Conservation (phyloP, 352 stramenopile genomes). For the Phytophthora melonis region DNA sequence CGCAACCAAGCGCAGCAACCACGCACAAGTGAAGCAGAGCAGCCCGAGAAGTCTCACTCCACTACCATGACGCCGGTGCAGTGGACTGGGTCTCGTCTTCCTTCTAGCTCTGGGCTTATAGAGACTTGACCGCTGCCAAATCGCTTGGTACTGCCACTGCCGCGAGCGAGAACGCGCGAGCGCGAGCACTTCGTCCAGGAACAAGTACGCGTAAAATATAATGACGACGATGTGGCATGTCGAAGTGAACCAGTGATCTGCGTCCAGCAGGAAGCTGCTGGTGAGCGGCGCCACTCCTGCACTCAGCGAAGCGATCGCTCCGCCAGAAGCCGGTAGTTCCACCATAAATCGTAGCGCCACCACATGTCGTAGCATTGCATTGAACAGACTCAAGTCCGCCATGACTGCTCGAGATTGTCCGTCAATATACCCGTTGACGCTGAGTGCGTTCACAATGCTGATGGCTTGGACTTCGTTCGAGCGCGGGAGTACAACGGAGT, state of each 20-base stretch:
- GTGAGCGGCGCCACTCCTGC: slow-evolving; percentile 46
- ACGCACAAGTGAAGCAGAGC: slow-evolving; percentile 50
- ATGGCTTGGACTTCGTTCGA: slow-evolving; percentile 20
- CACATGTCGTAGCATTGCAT: slow-evolving; percentile 56
- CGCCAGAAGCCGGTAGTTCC: slow-evolving; percentile 54
- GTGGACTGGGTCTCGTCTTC: slow-evolving; percentile 16
- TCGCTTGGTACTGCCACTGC: slow-evolving; percentile 32
- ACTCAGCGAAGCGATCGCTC: slow-evolving; percentile 40
- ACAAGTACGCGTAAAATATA: slow-evolving; percentile 57
- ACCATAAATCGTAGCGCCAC: slow-evolving; percentile 54
- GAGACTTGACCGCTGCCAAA: slow-evolving; percentile 28
- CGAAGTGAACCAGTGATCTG: slow-evolving; percentile 36
- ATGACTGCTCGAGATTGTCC: slow-evolving; percentile 49
- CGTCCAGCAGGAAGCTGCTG: slow-evolving; percentile 49
- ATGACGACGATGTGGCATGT: slow-evolving; percentile 44
- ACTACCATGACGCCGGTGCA: slow-evolving; percentile 40
- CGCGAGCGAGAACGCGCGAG: slow-evolving; percentile 31
- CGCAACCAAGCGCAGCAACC: slow-evolving; percentile 52
- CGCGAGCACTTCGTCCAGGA: slow-evolving; percentile 51
- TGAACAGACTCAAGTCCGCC: slow-evolving; percentile 61
- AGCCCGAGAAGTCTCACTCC: slow-evolving; percentile 42
- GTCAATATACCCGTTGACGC: slow-evolving; percentile 50
- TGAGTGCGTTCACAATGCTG: slow-evolving; percentile 36
- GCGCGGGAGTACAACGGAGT: slow-evolving; percentile 50
- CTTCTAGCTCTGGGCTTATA: neutral